Evolutionary conservation across 2,329 filamentous ascomycete genomes (phyloP).

Genomic region (Seiridium unicorne): DNA sequence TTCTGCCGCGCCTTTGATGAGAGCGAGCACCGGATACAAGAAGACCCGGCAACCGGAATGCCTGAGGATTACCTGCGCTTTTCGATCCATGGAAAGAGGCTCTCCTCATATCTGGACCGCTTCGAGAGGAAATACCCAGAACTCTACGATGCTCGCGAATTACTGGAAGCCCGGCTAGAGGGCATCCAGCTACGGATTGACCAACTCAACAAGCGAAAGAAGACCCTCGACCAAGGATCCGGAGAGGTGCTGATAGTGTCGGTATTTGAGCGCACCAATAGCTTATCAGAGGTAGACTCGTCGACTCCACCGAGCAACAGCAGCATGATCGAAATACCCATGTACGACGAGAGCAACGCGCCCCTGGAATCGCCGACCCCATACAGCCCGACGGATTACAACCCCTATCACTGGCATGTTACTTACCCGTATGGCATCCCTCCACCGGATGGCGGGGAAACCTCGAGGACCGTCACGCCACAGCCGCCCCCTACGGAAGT

Average conservation of each 20-base stretch:
- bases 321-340: conserved; percentile 25
- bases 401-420: conserved; percentile 37
- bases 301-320: conserved; percentile 35
- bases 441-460: conserved; percentile 17
- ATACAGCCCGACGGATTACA: conserved; percentile 23
- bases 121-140: conserved; percentile 32
- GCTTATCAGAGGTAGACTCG: conserved; percentile 45
- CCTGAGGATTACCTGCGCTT: conserved; percentile 54
- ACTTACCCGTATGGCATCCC: conserved; percentile 28
- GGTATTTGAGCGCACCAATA: conserved; percentile 50
- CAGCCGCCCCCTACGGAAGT: conserved; percentile 23
- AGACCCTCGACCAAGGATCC: conserved; percentile 33
- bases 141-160: conserved; percentile 25
- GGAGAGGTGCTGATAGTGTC: conserved; percentile 34
- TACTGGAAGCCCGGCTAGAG: conserved; percentile 34
- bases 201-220: conserved; percentile 36
- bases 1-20: conserved; percentile 49
- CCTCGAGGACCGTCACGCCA: conserved; percentile 28
- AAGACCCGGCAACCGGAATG: conserved; percentile 38
- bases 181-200: conserved; percentile 41
- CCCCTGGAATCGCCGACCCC: conserved; percentile 28
- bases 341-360: conserved; percentile 22
- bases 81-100: conserved; percentile 46
- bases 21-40: conserved; percentile 41
- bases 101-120: conserved; percentile 41